Conservation (phyloP, 768 basidiomycete species). For the Tulasnella sp. region DNA sequence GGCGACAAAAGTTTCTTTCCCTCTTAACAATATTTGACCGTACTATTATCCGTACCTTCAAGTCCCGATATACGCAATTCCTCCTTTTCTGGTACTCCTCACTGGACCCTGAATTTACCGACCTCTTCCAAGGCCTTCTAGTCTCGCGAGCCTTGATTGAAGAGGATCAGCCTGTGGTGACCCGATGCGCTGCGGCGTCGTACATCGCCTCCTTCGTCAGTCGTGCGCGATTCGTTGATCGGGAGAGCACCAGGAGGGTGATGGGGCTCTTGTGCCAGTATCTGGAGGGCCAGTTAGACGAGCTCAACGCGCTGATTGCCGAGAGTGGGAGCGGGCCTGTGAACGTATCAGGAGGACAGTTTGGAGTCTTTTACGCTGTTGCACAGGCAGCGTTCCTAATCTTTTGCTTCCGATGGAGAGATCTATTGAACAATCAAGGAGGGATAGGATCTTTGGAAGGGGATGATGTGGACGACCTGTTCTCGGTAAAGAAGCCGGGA, state of each 20-base stretch:
- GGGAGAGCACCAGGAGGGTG: conserved; percentile 59
- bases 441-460: conserved; percentile 41
- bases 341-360: conserved; percentile 30
- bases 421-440: conserved; percentile 40
- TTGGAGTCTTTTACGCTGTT: conserved; percentile 81
- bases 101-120: conserved; percentile 76
- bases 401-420: conserved; percentile 96
- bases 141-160: conserved; percentile 77
- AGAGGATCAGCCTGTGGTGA: conserved; percentile 50
- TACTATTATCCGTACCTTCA: conserved; percentile 88
- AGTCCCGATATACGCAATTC: conserved; percentile 95
- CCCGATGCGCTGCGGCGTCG: conserved; percentile 82
- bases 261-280: conserved; percentile 81
- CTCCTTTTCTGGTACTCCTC: conserved; percentile 93
- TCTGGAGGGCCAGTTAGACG: conserved; percentile 62
- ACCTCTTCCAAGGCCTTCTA: conserved; percentile 91
- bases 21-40: conserved; percentile 91
- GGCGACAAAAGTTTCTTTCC: conserved; percentile 64
- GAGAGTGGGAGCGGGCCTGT: conserved; percentile 21
- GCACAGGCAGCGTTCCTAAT: conserved; percentile 88
- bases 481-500: no score
- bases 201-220: conserved; percentile 91
- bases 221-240: conserved; percentile 76
- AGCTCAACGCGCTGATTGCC: conserved; percentile 29
- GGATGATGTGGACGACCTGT: conserved; percentile 28